phyloP scores from a whole-genome alignment of 495 filamentous ascomycete species.

The Tuber calosporum region DNA sequence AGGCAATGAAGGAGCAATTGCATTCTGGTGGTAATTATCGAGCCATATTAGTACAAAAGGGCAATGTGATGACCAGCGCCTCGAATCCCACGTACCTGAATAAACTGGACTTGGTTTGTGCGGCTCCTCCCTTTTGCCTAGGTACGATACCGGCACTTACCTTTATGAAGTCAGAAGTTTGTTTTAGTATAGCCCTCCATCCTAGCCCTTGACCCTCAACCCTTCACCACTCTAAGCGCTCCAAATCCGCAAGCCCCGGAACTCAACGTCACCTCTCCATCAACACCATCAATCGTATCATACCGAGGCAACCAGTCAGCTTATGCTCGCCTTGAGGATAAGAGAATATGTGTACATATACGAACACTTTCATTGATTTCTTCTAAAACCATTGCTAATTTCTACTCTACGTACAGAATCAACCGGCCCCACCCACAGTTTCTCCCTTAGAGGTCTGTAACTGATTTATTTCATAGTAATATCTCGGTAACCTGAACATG shows the following conservation, averaged over 20 bases:
- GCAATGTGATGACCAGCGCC: neutral
- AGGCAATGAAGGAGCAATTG: slow-evolving; percentile 17
- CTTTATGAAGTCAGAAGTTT: neutral
- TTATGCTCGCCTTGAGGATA: neutral
- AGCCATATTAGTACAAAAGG: neutral
- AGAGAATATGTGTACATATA: slow-evolving; percentile 10
- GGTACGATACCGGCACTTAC: neutral
- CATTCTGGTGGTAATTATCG: neutral
- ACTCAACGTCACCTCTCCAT: slow-evolving; percentile 8
- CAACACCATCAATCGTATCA: neutral
- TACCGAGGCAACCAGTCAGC: neutral
- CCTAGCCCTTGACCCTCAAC: neutral
- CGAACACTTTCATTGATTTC: neutral
- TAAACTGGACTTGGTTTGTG: neutral
- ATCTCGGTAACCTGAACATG: slow-evolving; percentile 29
- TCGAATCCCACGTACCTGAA: neutral
- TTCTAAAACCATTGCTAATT: neutral
- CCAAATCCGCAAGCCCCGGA: slow-evolving; percentile 10
- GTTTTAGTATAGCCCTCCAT: neutral
- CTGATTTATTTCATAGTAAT: slow-evolving; percentile 34
- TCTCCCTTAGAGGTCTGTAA: slow-evolving; percentile 26
- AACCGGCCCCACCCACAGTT: slow-evolving; percentile 27
- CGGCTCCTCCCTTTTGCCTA: neutral
- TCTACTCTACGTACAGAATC: neutral
- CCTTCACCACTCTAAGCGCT: neutral